These are phyloP conservation scores for Poa pratensis DNA, from an alignment of 176 grass and related monocot species.

Conservation along the genomic window DNA sequence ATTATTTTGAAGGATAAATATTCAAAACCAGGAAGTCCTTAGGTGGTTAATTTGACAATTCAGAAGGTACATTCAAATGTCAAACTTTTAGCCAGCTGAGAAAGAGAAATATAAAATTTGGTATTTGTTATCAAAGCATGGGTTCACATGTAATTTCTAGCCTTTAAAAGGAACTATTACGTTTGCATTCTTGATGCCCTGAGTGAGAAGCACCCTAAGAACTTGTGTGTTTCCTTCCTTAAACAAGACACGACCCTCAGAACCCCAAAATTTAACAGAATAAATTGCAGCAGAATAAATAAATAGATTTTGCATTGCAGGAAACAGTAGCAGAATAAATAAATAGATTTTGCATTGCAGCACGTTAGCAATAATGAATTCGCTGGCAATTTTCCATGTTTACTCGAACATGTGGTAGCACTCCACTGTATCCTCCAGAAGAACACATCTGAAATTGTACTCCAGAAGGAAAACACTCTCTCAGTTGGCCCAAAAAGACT, in stretches of 20 bases:
- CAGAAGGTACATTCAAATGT: background rate
- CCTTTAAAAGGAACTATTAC: background rate
- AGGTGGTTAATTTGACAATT: background rate
- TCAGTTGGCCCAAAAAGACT: background rate
- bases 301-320: too few species aligned
- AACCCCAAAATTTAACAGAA: background rate
- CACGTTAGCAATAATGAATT: background rate
- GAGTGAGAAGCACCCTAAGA: background rate
- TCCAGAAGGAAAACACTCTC: background rate
- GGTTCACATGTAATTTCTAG: background rate
- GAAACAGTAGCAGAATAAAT: background rate
- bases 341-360: background rate
- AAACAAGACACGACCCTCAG: background rate
- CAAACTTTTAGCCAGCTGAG: constrained; percentile 4
- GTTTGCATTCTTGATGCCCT: background rate
- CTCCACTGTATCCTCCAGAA: background rate
- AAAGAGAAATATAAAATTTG: background rate
- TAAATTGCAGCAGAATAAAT: too few species aligned
- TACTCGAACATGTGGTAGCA: background rate
- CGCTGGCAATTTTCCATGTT: background rate
- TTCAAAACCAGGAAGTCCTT: constrained; percentile 11
- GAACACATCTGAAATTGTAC: constrained; percentile 11
- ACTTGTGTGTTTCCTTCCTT: background rate
- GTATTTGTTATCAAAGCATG: background rate
- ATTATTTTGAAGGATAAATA: background rate